These are phyloP conservation scores for Rutidosis leptorrhynchoides DNA, from an alignment of 129 eudicot genomes.

Conservation along the genomic window DNA sequence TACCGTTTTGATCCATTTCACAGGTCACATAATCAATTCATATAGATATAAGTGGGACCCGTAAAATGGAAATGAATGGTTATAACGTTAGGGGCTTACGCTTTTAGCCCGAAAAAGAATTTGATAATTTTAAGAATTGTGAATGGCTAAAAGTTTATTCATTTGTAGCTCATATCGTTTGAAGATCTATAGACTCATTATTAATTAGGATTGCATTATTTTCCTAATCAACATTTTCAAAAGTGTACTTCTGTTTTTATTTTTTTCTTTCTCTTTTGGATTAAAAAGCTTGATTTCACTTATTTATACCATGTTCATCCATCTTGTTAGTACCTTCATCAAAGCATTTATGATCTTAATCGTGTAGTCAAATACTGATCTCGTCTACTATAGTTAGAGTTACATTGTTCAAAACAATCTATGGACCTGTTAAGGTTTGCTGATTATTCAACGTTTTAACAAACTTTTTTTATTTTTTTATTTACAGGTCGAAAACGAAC, in stretches of 20 bases:
- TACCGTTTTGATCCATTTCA: not conserved
- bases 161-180: not conserved
- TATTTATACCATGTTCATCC: not conserved
- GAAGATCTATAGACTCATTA: not conserved
- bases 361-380: constrained; percentile 6
- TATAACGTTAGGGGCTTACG: not conserved
- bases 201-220: not conserved
- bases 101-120: not conserved
- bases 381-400: not conserved
- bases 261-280: not conserved
- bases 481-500: constrained; percentile 24
- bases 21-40: constrained; percentile 4
- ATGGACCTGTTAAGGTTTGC: constrained; percentile 10
- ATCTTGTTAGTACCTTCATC: not conserved
- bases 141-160: constrained; percentile 6
- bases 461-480: not conserved
- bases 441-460: not conserved
- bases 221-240: not conserved
- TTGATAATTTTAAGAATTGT: not conserved
- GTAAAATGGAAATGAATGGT: constrained; percentile 2
- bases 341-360: not conserved
- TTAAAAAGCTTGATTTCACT: not conserved
- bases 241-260: not conserved
- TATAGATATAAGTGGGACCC: not conserved
- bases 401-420: not conserved